These are phyloP conservation scores for Elaeagnus macrophylla DNA, from an alignment of 306 rosid genomes.

Conservation along the genomic window DNA sequence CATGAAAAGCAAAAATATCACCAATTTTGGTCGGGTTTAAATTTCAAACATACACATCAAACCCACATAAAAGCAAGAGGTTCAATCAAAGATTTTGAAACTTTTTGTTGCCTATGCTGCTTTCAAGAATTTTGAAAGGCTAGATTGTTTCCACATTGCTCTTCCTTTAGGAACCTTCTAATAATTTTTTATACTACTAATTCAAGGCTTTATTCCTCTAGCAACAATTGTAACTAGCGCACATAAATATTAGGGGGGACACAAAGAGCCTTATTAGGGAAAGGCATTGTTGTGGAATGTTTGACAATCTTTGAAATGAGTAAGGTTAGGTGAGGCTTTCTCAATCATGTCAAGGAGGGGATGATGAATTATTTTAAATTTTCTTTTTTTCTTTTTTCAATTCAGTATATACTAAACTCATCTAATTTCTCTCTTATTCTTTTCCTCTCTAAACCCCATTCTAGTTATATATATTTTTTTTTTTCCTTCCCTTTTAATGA, in stretches of 20 bases:
- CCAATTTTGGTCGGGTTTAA: slow-evolving; percentile 20
- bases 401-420: no score
- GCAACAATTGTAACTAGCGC: background rate
- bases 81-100: background rate
- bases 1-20: background rate
- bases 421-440: no score
- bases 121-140: slow-evolving; percentile 11
- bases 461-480: no score
- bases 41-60: slow-evolving; percentile 25
- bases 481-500: no score
- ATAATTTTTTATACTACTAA: slow-evolving; percentile 11
- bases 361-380: background rate
- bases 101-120: slow-evolving; percentile 5
- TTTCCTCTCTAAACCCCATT: no score
- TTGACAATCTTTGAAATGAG: slow-evolving; percentile 5
- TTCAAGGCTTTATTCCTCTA: slow-evolving; percentile 7
- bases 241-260: background rate
- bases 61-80: slow-evolving; percentile 5
- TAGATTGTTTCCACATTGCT: slow-evolving; percentile 21
- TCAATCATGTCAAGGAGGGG: background rate
- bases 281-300: slow-evolving; percentile 13
- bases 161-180: slow-evolving; percentile 26
- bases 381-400: no score
- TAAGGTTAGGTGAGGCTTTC: slow-evolving; percentile 16
- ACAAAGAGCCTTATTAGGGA: slow-evolving; percentile 8